Evolutionary conservation across 2,329 filamentous ascomycete species (phyloP), one percentile per base, ranked within the genome.

Genomic region (Trichoderma harzianum): DNA sequence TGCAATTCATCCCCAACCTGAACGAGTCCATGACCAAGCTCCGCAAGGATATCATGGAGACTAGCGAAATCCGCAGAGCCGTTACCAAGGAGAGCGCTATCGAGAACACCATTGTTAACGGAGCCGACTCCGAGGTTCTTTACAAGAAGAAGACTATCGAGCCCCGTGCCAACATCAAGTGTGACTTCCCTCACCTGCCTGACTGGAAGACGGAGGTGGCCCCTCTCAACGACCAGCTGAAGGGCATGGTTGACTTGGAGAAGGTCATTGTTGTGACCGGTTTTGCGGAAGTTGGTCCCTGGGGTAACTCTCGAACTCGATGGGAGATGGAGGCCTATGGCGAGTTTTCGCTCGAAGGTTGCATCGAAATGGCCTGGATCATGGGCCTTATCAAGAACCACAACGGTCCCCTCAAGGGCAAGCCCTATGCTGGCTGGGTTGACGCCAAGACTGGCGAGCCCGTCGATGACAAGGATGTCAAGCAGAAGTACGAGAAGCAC

Each of bases 291-390:
- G 90, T 98, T 73, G 95, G 96, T 62, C 96, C 96, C 8, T 99
- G 96, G 97, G 96, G 96, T 86, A 99, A 98, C 86, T 95, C 96
- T 3, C 91, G 96, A 78, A 99, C 96, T 60, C 91, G 96, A 74
- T 99, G 96, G 96, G 96, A 99, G 86, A 99, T 99, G 95, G 96
- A 99, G 82, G 95, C 96, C 1, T 91, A 95, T 76, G 96, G 96
- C 80, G 89, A 97, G 79, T 99, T 99, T 85, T 98, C 96, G 10
- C 89, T 99, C 16, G 97, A 99, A 83, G 96, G 96, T 34, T 98
- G 96, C 78, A 92, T 99, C 73, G 96, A 99, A 84, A 99, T 99
- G 96, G 95, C 96, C 36, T 99, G 96, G 96, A 94, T 99, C 82
- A 99, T 98, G 95, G 96, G 96, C 79, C 90, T 98, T 73, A 98